Conservation (phyloP, 2,329 filamentous ascomycete genomes). For the Sporothrix sp. region DNA sequence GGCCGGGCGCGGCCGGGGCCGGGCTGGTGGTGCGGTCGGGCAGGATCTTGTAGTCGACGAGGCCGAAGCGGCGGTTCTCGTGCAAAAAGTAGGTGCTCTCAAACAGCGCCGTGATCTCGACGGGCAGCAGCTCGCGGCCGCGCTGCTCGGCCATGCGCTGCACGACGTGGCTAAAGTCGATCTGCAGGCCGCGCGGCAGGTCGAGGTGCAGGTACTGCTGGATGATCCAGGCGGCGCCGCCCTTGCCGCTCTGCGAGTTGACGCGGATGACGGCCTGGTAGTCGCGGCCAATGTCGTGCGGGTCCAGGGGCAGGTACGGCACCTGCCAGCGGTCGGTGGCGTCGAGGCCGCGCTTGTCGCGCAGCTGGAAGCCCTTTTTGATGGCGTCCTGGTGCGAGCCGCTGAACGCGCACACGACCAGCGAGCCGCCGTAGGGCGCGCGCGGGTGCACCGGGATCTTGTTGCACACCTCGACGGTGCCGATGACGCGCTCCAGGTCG, state of each 20-base stretch:
- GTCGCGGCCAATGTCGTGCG: conserved; percentile 86
- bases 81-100: conserved; percentile 78
- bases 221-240: conserved; percentile 90
- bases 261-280: conserved; percentile 97
- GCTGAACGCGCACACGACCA: conserved; percentile 88
- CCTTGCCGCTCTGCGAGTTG: conserved; percentile 94
- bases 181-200: conserved; percentile 81
- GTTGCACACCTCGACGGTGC: conserved; percentile 82
- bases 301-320: conserved; percentile 88
- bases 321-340: conserved; percentile 69
- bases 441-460: conserved; percentile 90
- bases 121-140: conserved; percentile 72
- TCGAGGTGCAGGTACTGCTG: conserved; percentile 82
- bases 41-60: conserved; percentile 86
- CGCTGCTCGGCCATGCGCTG: conserved; percentile 71
- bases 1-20: conserved; percentile 51
- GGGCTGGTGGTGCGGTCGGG: conserved; percentile 73
- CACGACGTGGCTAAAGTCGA: conserved; percentile 82
- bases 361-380: conserved; percentile 76
- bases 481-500: conserved; percentile 75
- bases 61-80: conserved; percentile 71
- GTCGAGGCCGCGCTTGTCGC: conserved; percentile 49
- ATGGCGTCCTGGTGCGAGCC: conserved; percentile 94
- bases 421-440: conserved; percentile 80
- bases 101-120: conserved; percentile 82